Conservation (phyloP, 441 rosid species). For the Eutrema salsugineum region DNA sequence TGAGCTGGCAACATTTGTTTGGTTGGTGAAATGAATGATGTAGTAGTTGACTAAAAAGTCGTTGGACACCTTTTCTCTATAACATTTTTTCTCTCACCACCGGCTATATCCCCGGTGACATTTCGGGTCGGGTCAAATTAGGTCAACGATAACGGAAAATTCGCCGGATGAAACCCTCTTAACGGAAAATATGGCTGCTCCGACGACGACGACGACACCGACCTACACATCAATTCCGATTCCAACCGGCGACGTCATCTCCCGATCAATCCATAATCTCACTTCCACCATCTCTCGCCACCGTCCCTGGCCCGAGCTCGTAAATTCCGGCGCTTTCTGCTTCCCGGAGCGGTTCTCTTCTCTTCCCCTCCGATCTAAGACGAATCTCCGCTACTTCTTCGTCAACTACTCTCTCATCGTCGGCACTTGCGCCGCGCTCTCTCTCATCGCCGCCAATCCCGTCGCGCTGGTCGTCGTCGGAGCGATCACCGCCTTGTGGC, state of each 20-base stretch:
- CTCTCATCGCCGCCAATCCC: conserved; percentile 32
- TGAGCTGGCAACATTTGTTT: background rate
- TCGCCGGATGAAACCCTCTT: background rate
- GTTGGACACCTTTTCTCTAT: background rate
- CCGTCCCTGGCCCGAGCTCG: conserved; percentile 58
- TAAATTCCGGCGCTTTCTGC: conserved; percentile 29
- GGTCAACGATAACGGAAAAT: background rate
- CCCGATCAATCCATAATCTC: conserved; percentile 49
- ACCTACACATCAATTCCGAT: conserved; percentile 56
- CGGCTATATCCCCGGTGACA: background rate
- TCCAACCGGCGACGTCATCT: conserved; percentile 40
- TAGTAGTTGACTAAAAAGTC: conserved; percentile 23
- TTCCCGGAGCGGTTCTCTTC: conserved; percentile 31
- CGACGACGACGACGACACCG: conserved; percentile 22
- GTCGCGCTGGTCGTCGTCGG: conserved; percentile 37
- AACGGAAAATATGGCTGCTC: conserved; percentile 16
- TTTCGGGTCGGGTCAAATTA: conserved; percentile 23
- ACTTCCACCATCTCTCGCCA: conserved; percentile 38
- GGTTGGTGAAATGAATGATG: background rate
- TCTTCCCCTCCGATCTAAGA: conserved; percentile 26
- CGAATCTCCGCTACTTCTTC: conserved; percentile 32
- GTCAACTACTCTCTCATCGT: conserved; percentile 40
- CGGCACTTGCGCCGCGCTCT: conserved; percentile 23
- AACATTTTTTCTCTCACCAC: background rate
- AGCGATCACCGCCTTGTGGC: conserved; percentile 38